A percentile compares a stretch with the other conserved stretches of the same genome.
Evolutionary conservation across 164 flowering plant genomes (phyloP).

Genomic region (Malania oleifera): DNA sequence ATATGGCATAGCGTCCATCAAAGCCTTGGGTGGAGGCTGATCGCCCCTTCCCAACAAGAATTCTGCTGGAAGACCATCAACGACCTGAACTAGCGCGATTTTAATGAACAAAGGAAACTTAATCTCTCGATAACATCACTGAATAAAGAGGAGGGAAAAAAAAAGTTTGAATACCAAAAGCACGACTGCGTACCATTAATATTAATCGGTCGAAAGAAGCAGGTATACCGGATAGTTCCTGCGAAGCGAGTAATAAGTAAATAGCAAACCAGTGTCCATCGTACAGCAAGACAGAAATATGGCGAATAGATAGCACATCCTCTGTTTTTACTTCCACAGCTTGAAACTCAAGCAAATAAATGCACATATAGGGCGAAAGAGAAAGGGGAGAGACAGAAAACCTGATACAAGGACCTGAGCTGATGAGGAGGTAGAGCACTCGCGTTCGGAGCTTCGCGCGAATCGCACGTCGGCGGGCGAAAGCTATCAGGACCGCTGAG

Average conservation of each 20-base stretch:
- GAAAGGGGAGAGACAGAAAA: background rate
- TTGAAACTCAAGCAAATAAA: too few species aligned
- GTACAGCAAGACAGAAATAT: too few species aligned
- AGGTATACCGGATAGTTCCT: constrained; percentile 68
- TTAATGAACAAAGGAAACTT: constrained; percentile 16
- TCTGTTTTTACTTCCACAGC: too few species aligned
- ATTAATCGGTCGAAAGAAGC: constrained; percentile 64
- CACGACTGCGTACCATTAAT: constrained; percentile 54
- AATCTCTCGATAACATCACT: constrained; percentile 8
- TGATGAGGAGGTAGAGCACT: constrained; percentile 1
- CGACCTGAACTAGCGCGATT: constrained; percentile 58
- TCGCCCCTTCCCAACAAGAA: constrained; percentile 84
- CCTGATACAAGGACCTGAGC: background rate
- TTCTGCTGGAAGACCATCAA: constrained; percentile 99
- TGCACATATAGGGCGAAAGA: too few species aligned
- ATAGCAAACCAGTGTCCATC: too few species aligned
- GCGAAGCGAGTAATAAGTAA: constrained; percentile 8
- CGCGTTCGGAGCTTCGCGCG: background rate
- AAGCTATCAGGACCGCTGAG: constrained; percentile 1
- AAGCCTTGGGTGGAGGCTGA: constrained; percentile 48
- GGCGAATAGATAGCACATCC: too few species aligned
- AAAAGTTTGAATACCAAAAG: background rate
- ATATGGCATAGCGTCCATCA: constrained; percentile 82
- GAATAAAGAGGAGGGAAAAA: background rate
- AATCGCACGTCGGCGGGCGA: background rate